phyloP scores from a whole-genome alignment of 495 filamentous ascomycete species.

The Talaromyces ruber region DNA sequence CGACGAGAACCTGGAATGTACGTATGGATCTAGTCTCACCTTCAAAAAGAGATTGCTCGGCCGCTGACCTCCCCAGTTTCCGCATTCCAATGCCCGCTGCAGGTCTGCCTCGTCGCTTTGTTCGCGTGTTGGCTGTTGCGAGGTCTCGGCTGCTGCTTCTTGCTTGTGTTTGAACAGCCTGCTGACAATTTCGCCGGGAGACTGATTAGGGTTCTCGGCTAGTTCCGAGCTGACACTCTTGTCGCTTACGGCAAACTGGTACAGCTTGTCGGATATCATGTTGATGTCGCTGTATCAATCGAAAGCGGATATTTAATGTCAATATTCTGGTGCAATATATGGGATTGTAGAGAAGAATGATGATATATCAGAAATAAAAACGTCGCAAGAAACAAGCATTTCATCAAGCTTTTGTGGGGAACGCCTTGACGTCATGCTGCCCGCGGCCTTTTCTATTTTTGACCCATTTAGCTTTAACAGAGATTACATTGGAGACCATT shows the following conservation, averaged over 20 bases:
- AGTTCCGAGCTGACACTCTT: constrained; percentile 50
- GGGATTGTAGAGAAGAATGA: not conserved
- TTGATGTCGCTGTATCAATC: not conserved
- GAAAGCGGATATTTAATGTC: not conserved
- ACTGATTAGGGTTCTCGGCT: constrained; percentile 39
- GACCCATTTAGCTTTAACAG: not conserved
- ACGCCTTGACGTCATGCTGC: not conserved
- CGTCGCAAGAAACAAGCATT: not conserved
- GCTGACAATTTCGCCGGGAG: constrained; percentile 46
- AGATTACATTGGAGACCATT: too few relatives aligned
- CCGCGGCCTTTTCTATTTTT: not conserved
- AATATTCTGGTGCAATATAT: not conserved
- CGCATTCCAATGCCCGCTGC: constrained; percentile 47
- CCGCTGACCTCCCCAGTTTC: constrained; percentile 54
- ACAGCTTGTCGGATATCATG: constrained; percentile 38
- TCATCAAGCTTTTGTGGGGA: constrained; percentile 6
- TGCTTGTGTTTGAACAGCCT: constrained; percentile 33
- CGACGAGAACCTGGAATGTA: constrained; percentile 3
- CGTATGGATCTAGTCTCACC: not conserved
- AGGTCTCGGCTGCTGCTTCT: constrained; percentile 3
- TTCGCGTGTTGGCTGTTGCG: constrained; percentile 6
- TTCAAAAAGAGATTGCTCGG: constrained; percentile 59
- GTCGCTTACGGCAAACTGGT: constrained; percentile 39
- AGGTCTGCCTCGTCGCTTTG: constrained; percentile 31
- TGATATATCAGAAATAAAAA: not conserved